A percentile compares a stretch with the other conserved stretches of the same genome.
These are phyloP conservation scores for Pichia eremophila DNA, from an alignment of 805 yeast genomes.

Conservation along the genomic window DNA sequence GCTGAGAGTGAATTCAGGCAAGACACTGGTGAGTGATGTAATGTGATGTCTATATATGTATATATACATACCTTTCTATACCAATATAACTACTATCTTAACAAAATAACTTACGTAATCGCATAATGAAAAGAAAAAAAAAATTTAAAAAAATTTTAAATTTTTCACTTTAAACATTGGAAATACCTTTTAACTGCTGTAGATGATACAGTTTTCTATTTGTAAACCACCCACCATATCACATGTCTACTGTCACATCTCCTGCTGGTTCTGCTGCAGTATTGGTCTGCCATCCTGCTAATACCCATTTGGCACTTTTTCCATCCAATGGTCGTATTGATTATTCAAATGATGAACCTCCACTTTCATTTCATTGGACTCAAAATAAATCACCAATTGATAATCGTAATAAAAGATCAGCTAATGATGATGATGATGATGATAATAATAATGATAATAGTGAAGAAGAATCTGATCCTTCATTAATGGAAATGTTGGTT, in stretches of 20 bases:
- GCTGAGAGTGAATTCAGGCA: conserved; percentile 28
- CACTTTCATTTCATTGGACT: conserved; percentile 32
- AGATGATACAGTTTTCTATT: conserved; percentile 4
- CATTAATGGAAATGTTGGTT: background rate
- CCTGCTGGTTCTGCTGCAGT: background rate
- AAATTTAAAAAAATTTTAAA: no score
- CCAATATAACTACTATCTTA: no score
- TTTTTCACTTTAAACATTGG: no score
- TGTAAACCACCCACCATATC: conserved; percentile 10
- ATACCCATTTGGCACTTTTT: background rate
- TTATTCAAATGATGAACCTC: conserved; percentile 31
- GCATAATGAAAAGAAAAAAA: no score
- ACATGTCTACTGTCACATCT: background rate
- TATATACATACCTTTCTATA: no score
- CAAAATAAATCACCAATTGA: conserved; percentile 3
- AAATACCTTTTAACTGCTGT: no score
- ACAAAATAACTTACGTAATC: no score
- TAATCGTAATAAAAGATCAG: conserved; percentile 19
- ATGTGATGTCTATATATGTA: no score
- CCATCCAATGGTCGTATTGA: conserved; percentile 48
- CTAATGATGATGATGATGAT: background rate
- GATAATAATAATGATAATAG: background rate
- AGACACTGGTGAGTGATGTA: no score
- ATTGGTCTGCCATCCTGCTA: background rate
- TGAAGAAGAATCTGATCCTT: background rate